Evolutionary conservation across 2,329 filamentous ascomycete species (phyloP).

Genomic region (Cladophialophora psammophila): DNA sequence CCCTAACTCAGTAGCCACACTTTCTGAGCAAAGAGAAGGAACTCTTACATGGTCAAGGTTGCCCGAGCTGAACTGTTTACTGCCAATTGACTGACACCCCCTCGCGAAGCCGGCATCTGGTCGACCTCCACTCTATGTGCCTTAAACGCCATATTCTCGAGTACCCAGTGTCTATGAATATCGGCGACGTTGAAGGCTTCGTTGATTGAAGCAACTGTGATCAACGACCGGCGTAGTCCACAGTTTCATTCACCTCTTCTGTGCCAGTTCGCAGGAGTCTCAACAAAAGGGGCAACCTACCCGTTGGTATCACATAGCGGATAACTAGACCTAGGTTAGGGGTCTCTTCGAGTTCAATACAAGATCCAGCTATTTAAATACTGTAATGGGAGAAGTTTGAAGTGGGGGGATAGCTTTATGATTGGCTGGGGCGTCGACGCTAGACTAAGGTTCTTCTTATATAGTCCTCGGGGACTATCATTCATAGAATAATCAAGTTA

Average conservation of each 20-base stretch:
- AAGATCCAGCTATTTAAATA: no score
- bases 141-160: constrained; percentile 6
- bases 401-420: no score
- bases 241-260: neutral
- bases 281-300: neutral
- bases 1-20: neutral
- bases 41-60: neutral
- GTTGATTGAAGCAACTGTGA: constrained; percentile 11
- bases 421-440: no score
- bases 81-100: neutral
- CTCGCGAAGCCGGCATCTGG: neutral
- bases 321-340: constrained; percentile 1
- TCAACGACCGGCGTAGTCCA: neutral
- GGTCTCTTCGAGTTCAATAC: no score
- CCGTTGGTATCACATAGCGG: constrained; percentile 9
- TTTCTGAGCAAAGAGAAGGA: neutral
- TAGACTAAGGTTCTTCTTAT: no score
- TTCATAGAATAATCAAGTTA: no score
- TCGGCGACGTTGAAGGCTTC: constrained; percentile 13
- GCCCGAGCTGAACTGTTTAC: neutral
- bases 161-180: constrained; percentile 2
- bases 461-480: no score
- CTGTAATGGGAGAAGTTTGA: no score
- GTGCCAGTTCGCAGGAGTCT: neutral
- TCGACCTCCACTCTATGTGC: neutral